Evolutionary conservation across 371 early-diverging fungal species (phyloP), one percentile per base, ranked within the genome.

Genomic region (Coemansia sp.): DNA sequence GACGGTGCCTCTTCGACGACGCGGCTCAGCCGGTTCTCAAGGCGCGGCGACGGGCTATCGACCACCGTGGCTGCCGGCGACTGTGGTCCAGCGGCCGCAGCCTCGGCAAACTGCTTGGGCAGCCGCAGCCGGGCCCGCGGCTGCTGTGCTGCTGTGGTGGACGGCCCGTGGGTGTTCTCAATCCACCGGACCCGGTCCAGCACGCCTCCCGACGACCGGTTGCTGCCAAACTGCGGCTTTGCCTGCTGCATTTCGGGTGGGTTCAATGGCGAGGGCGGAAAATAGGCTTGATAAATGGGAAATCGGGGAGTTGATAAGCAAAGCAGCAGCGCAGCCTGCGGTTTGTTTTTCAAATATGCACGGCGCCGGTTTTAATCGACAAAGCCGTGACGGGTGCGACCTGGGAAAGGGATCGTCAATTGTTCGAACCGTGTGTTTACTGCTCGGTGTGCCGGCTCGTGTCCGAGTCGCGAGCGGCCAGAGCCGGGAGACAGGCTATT

Each of bases 111-210:
- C 20, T 63, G 54, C 60, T 71, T 68, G 31, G 72, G 72, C 52
- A 68, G 57, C n/a, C 64, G 55, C 11, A 68, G 60, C 2, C 55
- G 49, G 1, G 63, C 58, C 3, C 68, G 52, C 13, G 68, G 71
- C 45, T 52, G 39, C 48, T 45, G 52, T 10, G 45, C n/a, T 8
- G 30, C n/a, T 34, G 54, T 57, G 26, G 31, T 34, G 49, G 42
- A 47, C 9, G 58, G 35, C 0, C 72, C 72, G 14, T 74, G 75
- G 2, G 66, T 66, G 45, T 74, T 54, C n/a, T 74, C 75, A 36
- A 74, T 74, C 70, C 70, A 74, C 16, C 70, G 69, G 10, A 74
- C 62, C 8, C 75, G 65, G 62, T 74, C 75, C 36, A 70, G 7
- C 7, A 51, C 51, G 31, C 51, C 51, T 14, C 45, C 45, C n/a